phyloP scores from a whole-genome alignment of 129 eudicot species.

The Arctium lappa region DNA sequence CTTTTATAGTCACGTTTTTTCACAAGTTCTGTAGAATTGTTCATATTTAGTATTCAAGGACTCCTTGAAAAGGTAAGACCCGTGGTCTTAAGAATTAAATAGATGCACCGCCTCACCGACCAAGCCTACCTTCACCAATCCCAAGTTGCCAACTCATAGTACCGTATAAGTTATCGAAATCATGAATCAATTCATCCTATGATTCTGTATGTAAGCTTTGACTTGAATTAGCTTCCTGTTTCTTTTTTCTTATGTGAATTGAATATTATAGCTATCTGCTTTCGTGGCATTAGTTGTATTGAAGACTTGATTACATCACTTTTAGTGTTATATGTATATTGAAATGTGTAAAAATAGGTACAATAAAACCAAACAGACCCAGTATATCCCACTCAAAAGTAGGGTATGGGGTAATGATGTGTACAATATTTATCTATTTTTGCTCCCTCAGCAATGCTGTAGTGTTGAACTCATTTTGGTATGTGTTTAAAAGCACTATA shows the following conservation, averaged over 20 bases:
- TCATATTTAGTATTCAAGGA: not conserved
- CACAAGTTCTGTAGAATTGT: not conserved
- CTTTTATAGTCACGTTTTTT: not conserved
- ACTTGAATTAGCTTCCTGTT: not conserved
- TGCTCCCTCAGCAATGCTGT: not conserved
- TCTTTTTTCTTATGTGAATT: conserved; percentile 6
- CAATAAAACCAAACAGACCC: not conserved
- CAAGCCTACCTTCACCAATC: conserved; percentile 6
- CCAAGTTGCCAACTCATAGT: conserved; percentile 7
- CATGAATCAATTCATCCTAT: conserved; percentile 4
- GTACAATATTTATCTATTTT: not conserved
- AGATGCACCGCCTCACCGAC: conserved; percentile 9
- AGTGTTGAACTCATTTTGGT: not conserved
- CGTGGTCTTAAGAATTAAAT: conserved; percentile 11
- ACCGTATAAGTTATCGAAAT: conserved; percentile 1
- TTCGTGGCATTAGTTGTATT: not conserved
- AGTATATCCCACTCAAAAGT: not conserved
- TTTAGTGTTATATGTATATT: not conserved
- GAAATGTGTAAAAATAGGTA: not conserved
- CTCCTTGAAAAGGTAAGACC: conserved; percentile 2
- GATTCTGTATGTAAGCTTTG: conserved; percentile 6
- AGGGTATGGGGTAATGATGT: not conserved
- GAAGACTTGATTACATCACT: conserved; percentile 10
- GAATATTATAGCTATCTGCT: conserved; percentile 4
- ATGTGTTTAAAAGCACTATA: not conserved